These are phyloP conservation scores for Acacia pycnantha DNA, from an alignment of 331 rosid species.

Conservation along the genomic window DNA sequence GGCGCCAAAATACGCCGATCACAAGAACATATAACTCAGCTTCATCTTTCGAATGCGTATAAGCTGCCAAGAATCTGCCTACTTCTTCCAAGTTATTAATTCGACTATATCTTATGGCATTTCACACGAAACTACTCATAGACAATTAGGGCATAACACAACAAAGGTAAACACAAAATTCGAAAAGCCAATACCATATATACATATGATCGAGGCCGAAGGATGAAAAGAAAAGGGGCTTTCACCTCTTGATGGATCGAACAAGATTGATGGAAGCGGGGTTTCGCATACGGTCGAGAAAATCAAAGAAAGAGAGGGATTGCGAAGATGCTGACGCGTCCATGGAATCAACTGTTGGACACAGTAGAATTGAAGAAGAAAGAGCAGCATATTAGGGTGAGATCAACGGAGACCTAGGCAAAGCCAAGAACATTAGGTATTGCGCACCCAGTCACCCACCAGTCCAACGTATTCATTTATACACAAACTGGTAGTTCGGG, in stretches of 20 bases:
- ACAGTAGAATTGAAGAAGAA: background rate
- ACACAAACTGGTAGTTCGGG: background rate
- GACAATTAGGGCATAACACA: background rate
- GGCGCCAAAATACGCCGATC: background rate
- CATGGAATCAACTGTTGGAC: slow-evolving; percentile 17
- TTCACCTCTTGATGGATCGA: slow-evolving; percentile 67
- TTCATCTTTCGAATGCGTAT: background rate
- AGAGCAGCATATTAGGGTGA: background rate
- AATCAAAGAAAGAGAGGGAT: slow-evolving; percentile 53
- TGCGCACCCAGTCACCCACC: background rate
- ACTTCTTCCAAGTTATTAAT: background rate
- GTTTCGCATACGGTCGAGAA: slow-evolving; percentile 79
- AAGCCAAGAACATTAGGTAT: slow-evolving; percentile 27
- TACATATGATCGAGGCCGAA: background rate
- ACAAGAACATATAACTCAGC: background rate
- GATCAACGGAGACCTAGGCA: background rate
- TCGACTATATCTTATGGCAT: background rate
- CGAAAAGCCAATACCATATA: background rate
- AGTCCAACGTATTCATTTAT: background rate
- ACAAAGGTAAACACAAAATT: background rate
- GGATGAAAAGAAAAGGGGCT: background rate
- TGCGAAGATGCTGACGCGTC: slow-evolving; percentile 42
- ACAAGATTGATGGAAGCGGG: slow-evolving; percentile 73
- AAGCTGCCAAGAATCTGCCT: background rate
- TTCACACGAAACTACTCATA: background rate